Evolutionary conservation across 306 rosid genomes (phyloP), one percentile per base, ranked within the genome.

Genomic region (Corylus avellana): DNA sequence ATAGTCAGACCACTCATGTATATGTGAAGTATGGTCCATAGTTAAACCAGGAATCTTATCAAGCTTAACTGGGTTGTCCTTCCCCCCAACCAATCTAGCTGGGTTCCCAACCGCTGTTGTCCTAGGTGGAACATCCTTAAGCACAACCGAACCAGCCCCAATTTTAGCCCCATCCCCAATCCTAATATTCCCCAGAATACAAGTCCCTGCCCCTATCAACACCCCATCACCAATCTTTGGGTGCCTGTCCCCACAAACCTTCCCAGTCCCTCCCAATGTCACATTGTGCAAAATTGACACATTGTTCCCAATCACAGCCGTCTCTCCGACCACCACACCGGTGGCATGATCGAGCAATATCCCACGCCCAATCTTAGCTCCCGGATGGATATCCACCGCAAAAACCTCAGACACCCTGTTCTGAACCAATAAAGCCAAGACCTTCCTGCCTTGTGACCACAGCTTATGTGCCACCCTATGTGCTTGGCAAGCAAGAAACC

Each of bases 191-290:
- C 99, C 98, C 75, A 95, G 72, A 22, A 95, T 92, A 80, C 96
- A 93, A 50, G 97, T 89, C 47, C 98, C 97, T 0, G 98, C 99
- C 6, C 99, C 98, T 4, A 95, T 95, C 57, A 95, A 48, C 44
- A 95, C 99, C 48, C 99, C 98, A 79, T 95, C 87, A 6, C 98
- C 98, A 80, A 95, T 93, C 84, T 93, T 95, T 0, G 99, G 99
- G 58, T 95, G 98, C 64, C 99, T 85, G 50, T 95, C 98, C 8
- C 99, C 99, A 55, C 44, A 76, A 1, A 17, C 62, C 75, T 95
- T 95, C 3, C 99, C 98, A 16, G 94, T 95, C n/a, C 99, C 99
- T 61, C 99, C 99, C 74, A 95, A 78, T 0, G 99, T 95, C 66
- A 95, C 99, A 78, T 89, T 79, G 37, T 95, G 99, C 84, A 95